Conservation (phyloP, 148 eudicot species). For the Silene conica region DNA sequence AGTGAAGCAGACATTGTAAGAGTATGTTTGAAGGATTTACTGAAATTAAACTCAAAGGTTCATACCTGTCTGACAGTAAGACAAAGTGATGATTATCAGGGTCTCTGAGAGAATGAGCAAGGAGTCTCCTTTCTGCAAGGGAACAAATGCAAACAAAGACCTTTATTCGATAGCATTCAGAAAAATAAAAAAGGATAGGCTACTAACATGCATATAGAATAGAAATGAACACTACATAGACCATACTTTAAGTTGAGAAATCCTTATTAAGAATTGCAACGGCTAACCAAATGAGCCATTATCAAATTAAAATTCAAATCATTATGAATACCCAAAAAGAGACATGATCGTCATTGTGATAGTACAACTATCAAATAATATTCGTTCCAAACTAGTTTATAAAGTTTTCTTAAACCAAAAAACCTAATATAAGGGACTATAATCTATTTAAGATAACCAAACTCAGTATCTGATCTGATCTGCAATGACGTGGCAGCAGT, state of each 20-base stretch:
- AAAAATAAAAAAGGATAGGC: not conserved
- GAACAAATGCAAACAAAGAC: too few species aligned
- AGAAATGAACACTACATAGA: not conserved
- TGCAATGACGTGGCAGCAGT: too few species aligned
- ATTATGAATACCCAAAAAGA: too few species aligned
- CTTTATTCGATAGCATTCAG: not conserved
- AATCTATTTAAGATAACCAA: too few species aligned
- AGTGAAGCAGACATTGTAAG: not conserved
- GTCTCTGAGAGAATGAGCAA: constrained; percentile 52
- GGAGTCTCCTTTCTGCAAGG: constrained; percentile 51
- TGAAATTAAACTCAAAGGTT: constrained; percentile 8
- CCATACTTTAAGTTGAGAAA: not conserved
- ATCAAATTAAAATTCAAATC: too few species aligned
- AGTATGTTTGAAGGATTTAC: not conserved
- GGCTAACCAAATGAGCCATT: not conserved
- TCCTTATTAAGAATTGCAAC: not conserved
- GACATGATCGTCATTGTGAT: too few species aligned
- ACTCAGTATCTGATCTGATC: too few species aligned
- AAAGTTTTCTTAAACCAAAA: too few species aligned
- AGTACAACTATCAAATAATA: too few species aligned
- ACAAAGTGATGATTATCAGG: constrained; percentile 61
- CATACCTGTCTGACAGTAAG: constrained; percentile 57
- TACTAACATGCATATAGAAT: not conserved
- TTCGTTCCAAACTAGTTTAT: too few species aligned
- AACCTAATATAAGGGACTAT: too few species aligned